A percentile compares a stretch with the other conserved stretches of the same genome.
phyloP scores from a whole-genome alignment of 805 yeast species.

The Millerozyma miso region DNA sequence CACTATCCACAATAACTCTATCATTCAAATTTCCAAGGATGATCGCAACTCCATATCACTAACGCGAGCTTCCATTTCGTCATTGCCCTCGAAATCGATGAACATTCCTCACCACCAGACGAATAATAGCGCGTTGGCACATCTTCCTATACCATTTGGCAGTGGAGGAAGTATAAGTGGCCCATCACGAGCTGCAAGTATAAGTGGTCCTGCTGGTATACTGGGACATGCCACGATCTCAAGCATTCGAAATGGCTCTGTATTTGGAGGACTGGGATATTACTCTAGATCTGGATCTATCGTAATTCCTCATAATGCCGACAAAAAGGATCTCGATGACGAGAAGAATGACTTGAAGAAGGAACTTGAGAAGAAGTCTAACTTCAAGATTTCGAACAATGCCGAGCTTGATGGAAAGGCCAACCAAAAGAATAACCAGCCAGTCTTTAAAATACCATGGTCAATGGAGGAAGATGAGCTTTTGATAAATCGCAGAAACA shows the following conservation, averaged over 20 bases:
- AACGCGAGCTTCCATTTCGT: slow-evolving; percentile 35
- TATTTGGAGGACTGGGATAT: slow-evolving; percentile 29
- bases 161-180: slow-evolving; percentile 38
- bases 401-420: background rate
- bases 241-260: slow-evolving; percentile 39
- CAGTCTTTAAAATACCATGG: slow-evolving; percentile 40
- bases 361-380: slow-evolving; percentile 1
- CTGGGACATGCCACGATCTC: slow-evolving; percentile 25
- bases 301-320: slow-evolving; percentile 31
- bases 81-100: slow-evolving; percentile 43
- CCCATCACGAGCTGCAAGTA: slow-evolving; percentile 34
- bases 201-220: slow-evolving; percentile 33
- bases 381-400: slow-evolving; percentile 1
- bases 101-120: slow-evolving; percentile 45
- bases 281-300: slow-evolving; percentile 36
- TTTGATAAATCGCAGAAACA: slow-evolving; percentile 46
- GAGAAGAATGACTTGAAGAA: slow-evolving; percentile 17
- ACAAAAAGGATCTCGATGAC: slow-evolving; percentile 21
- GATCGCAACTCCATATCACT: slow-evolving; percentile 34
- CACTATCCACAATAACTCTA: slow-evolving; percentile 32
- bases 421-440: slow-evolving; percentile 8
- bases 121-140: slow-evolving; percentile 35
- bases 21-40: slow-evolving; percentile 38
- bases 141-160: slow-evolving; percentile 41
- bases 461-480: slow-evolving; percentile 71